A percentile compares a stretch with the other conserved stretches of the same genome.
Conservation (phyloP, 805 yeast genomes). For the Saccharomycopsis microspora region DNA sequence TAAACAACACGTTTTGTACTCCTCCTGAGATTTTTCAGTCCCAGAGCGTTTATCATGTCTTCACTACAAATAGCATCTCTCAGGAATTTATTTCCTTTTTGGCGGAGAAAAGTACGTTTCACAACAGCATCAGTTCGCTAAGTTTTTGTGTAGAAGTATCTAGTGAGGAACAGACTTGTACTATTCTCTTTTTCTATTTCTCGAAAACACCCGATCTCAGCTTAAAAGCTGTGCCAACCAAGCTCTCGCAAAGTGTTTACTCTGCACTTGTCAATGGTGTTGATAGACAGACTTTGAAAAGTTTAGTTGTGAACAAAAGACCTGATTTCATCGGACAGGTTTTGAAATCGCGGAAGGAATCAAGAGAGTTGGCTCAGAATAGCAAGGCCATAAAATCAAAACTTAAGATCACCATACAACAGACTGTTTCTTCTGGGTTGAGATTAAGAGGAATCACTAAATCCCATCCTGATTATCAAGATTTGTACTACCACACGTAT, state of each 20-base stretch:
- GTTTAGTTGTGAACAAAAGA: background rate
- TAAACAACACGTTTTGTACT: no score
- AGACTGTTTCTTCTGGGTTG: conserved; percentile 9
- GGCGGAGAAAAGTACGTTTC: background rate
- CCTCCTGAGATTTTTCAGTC: no score
- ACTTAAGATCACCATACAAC: conserved; percentile 4
- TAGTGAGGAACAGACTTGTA: no score
- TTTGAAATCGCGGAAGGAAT: background rate
- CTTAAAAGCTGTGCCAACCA: no score
- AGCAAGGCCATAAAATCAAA: background rate
- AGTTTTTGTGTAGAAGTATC: background rate
- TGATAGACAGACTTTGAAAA: no score
- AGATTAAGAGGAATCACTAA: conserved; percentile 11
- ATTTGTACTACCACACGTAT: conserved; percentile 9
- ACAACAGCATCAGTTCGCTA: background rate
- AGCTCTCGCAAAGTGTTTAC: no score
- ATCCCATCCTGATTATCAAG: conserved; percentile 6
- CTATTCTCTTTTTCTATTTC: no score
- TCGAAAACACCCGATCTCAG: no score
- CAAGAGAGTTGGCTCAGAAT: background rate
- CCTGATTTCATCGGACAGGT: conserved; percentile 1
- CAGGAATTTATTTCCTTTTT: background rate
- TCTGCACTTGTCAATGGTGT: no score
- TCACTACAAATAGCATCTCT: background rate
- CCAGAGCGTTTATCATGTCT: background rate